A percentile compares a stretch with the other conserved stretches of the same genome.
These are phyloP conservation scores for Elongisporangium prolatum DNA, from an alignment of 352 stramenopile genomes.

Conservation along the genomic window DNA sequence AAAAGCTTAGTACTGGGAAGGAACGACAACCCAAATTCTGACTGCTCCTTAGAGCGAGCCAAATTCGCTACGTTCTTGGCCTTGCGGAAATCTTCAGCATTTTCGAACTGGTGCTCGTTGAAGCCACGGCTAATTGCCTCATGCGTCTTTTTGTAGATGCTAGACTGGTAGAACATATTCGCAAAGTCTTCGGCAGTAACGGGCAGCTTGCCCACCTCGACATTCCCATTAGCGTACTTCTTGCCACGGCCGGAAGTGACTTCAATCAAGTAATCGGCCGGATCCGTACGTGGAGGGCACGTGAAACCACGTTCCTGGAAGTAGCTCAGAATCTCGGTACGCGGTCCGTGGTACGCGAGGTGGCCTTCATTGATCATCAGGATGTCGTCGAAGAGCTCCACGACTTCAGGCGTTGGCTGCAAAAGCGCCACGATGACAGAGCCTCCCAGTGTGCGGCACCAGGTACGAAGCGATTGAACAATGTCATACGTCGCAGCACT, in stretches of 20 bases:
- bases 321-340: slow-evolving; percentile 61
- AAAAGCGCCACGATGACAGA: slow-evolving; percentile 36
- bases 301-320: slow-evolving; percentile 71
- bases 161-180: slow-evolving; percentile 43
- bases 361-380: slow-evolving; percentile 90
- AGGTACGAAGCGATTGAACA: slow-evolving; percentile 43
- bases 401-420: slow-evolving; percentile 87
- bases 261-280: slow-evolving; percentile 56
- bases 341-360: slow-evolving; percentile 89
- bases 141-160: slow-evolving; percentile 40
- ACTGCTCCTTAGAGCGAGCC: slow-evolving; percentile 34
- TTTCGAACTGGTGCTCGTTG: slow-evolving; percentile 49
- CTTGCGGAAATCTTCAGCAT: slow-evolving; percentile 39
- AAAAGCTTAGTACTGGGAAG: slow-evolving; percentile 21
- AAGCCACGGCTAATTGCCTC: slow-evolving; percentile 28
- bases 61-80: slow-evolving; percentile 34
- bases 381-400: slow-evolving; percentile 93
- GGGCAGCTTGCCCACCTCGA: slow-evolving; percentile 15
- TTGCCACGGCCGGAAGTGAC: slow-evolving; percentile 45
- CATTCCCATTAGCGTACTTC: slow-evolving; percentile 25
- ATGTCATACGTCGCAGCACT: slow-evolving; percentile 88
- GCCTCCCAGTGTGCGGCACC: slow-evolving; percentile 28
- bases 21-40: slow-evolving; percentile 34
- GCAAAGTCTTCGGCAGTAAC: slow-evolving; percentile 35
- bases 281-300: slow-evolving; percentile 51